Evolutionary conservation across 225 moss, liverwort and hornwort genomes (phyloP).

Genomic region (Marchantia polymorpha): DNA sequence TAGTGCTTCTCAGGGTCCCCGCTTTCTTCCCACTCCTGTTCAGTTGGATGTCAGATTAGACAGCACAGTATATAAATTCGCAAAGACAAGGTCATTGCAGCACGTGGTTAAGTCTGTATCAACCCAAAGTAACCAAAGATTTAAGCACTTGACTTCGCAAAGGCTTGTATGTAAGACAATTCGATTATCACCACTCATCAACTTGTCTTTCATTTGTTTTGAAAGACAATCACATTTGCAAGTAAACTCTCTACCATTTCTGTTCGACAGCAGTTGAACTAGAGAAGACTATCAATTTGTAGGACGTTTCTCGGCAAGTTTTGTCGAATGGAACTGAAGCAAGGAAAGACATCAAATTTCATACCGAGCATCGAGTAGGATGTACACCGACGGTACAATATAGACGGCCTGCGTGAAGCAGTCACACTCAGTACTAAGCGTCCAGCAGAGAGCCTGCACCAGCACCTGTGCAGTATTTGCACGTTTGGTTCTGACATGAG

Average conservation of each 20-base stretch:
- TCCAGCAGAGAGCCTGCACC: neutral
- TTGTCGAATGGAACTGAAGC: neutral
- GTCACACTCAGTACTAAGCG: slow-evolving; percentile 4
- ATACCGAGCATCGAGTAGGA: slow-evolving; percentile 86
- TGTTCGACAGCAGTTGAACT: no score
- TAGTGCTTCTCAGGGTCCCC: slow-evolving; percentile 84
- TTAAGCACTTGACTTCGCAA: no score
- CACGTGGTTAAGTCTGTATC: neutral
- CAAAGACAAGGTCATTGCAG: neutral
- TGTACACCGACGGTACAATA: slow-evolving; percentile 97
- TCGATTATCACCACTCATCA: neutral
- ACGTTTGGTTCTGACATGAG: neutral
- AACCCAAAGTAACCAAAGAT: no score
- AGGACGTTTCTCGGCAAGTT: neutral
- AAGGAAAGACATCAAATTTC: neutral
- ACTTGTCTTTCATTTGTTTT: neutral
- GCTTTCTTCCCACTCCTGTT: slow-evolving; percentile 77
- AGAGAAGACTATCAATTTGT: neutral
- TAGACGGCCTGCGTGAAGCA: slow-evolving; percentile 60
- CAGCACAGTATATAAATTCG: neutral
- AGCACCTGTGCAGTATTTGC: slow-evolving; percentile 1
- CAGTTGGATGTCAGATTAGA: neutral
- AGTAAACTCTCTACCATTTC: no score
- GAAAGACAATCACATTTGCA: no score
- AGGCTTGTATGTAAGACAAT: neutral